A percentile compares a stretch with the other conserved stretches of the same genome.
phyloP scores from a whole-genome alignment of 441 rosid genomes.

The Aleurites moluccanus region DNA sequence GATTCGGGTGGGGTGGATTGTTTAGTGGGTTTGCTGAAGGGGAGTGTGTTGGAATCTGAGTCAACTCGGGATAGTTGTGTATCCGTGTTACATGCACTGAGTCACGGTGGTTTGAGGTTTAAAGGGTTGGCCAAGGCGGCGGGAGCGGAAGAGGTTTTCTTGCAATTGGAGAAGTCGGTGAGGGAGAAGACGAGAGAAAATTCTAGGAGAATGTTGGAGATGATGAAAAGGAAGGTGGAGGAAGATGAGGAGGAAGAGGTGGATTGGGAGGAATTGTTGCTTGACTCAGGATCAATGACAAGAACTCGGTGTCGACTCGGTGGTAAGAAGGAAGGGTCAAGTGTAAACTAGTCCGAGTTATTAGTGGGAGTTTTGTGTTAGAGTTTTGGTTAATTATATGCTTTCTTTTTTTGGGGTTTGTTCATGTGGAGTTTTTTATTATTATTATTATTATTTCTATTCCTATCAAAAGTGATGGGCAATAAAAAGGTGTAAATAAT shows the following conservation, averaged over 20 bases:
- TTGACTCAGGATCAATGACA: slow-evolving; percentile 42
- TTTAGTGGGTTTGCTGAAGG: slow-evolving; percentile 48
- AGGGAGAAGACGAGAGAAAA: slow-evolving; percentile 45
- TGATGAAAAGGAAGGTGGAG: slow-evolving; percentile 39
- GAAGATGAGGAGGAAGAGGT: slow-evolving; percentile 46
- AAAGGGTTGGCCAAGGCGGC: slow-evolving; percentile 69
- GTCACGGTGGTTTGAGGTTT: slow-evolving; percentile 67
- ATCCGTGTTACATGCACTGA: slow-evolving; percentile 53
- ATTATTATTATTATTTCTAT: too few relatives aligned
- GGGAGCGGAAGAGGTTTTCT: slow-evolving; percentile 53
- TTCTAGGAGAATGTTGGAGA: slow-evolving; percentile 44
- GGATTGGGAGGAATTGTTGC: slow-evolving; percentile 73
- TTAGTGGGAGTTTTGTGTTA: slow-evolving; percentile 19
- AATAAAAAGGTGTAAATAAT: neutral
- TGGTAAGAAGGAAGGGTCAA: slow-evolving; percentile 24
- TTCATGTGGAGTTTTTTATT: too few relatives aligned
- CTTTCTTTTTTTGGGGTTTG: neutral
- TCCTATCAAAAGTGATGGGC: slow-evolving; percentile 10
- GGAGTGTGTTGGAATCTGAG: slow-evolving; percentile 36
- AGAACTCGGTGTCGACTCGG: slow-evolving; percentile 32
- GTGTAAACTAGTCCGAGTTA: slow-evolving; percentile 49
- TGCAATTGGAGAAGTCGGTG: slow-evolving; percentile 45
- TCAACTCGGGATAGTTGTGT: slow-evolving; percentile 61
- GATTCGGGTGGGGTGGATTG: slow-evolving; percentile 82
- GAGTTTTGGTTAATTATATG: neutral